Evolutionary conservation across 768 basidiomycete genomes (phyloP), one percentile per base, ranked within the genome.

Genomic region (Clitopilus hobsonii): DNA sequence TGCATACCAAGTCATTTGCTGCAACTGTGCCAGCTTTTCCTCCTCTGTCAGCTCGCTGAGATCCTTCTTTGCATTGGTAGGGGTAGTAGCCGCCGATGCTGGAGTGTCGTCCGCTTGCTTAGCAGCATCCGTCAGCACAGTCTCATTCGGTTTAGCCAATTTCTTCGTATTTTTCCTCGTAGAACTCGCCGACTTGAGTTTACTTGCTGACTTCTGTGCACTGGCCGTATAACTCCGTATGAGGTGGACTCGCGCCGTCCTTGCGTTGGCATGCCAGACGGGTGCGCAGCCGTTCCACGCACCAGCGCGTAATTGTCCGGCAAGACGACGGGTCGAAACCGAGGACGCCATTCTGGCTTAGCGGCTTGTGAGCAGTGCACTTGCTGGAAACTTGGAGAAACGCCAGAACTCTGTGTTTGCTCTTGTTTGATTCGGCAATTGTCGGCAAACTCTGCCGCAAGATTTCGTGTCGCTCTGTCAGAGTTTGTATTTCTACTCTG

Each of bases 1-100:
- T 8, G 67, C 58, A 62, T 72, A 71, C 4, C 60, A 57, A 60
- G 72, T 63, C 23, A 75, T 61, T 25, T 62, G 64, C 49, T 77
- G 72, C 28, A 78, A 61, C 54, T 75, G 70, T 38, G 64, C 63
- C 58, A 76, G 49, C 38, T 69, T 67, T 45, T 73, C 70, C 47
- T 70, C 68, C 51, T 71, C 68, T 13, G 63, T 57, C 54, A 67
- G 22, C 3, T 52, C 54, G 24, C 61, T 51, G 55, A 61, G 22
- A 30, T 57, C 52, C 26, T 60, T 56, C 54, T 67, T 58, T 24
- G 54, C 59, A 16, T 56, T 38, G 5, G 57, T 26, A 36, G 38
- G 57, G 8, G 57, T 41, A 11, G 62, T 10, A 30, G 55, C 28
- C 25, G 51, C 54, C 5, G 49, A 27, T 27, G 49, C 29, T 5